Conservation (phyloP, 2,329 filamentous ascomycete genomes). For the Neofusicoccum laricinum region DNA sequence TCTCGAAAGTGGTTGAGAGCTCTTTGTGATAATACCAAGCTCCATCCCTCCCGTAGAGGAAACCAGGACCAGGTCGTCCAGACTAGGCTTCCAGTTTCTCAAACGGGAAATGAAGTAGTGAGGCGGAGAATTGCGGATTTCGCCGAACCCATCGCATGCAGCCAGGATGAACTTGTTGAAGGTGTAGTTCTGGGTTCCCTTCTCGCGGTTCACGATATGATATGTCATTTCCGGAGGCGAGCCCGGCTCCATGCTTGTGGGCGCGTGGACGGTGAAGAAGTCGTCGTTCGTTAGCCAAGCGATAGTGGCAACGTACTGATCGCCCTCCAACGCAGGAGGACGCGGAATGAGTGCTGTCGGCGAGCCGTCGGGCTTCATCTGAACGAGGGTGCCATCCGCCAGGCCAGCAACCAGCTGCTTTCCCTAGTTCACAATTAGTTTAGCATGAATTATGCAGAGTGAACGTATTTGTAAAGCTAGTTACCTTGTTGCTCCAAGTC, state of each 20-base stretch:
- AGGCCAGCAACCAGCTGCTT: slow-evolving; percentile 90
- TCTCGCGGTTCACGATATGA: slow-evolving; percentile 71
- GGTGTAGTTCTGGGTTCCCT: slow-evolving; percentile 56
- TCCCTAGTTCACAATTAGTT: slow-evolving; percentile 43
- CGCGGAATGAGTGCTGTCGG: slow-evolving; percentile 76
- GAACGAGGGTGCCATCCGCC: slow-evolving; percentile 72
- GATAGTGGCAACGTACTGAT: slow-evolving; percentile 73
- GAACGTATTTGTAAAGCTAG: no score
- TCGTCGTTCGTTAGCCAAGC: slow-evolving; percentile 86
- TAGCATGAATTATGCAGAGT: no score
- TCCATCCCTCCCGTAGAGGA: slow-evolving; percentile 78
- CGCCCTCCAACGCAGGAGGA: slow-evolving; percentile 63
- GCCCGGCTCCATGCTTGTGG: slow-evolving; percentile 51
- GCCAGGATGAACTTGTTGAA: slow-evolving; percentile 70
- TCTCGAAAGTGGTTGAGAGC: slow-evolving; percentile 63
- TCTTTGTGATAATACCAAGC: slow-evolving; percentile 73
- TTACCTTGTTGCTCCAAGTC: slow-evolving; percentile 76
- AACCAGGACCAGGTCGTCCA: slow-evolving; percentile 79
- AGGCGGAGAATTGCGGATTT: slow-evolving; percentile 59
- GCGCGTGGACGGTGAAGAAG: slow-evolving; percentile 77
- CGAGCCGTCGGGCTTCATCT: slow-evolving; percentile 79
- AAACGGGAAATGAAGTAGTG: slow-evolving; percentile 77
- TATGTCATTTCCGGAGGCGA: slow-evolving; percentile 64
- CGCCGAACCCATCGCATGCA: slow-evolving; percentile 37
- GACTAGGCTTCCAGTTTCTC: slow-evolving; percentile 72